Conservation (phyloP, 2,329 filamentous ascomycete species). For the Phyllosticta citribraziliensis region DNA sequence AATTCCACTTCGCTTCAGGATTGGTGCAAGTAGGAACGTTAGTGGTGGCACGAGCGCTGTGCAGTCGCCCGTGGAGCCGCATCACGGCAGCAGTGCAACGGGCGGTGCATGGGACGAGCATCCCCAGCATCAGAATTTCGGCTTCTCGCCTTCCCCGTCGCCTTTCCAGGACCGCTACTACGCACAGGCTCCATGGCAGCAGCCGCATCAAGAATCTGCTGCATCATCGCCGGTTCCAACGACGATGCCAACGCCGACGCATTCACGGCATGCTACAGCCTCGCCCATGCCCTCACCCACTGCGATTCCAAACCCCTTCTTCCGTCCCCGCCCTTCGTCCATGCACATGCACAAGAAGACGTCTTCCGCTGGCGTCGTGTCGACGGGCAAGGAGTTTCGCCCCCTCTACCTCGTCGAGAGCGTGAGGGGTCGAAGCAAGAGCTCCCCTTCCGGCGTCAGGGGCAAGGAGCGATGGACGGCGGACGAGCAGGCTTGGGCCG, state of each 20-base stretch:
- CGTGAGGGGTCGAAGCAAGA: conserved; percentile 28
- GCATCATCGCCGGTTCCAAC: background rate
- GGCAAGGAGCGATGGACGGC: background rate
- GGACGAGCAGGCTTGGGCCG: conserved; percentile 5
- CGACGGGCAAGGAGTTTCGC: conserved; percentile 54
- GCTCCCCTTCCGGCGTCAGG: conserved; percentile 31
- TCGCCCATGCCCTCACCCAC: background rate
- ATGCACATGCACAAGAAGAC: conserved; percentile 35
- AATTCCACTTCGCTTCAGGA: conserved; percentile 3
- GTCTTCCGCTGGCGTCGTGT: conserved; percentile 26
- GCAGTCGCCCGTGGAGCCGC: background rate
- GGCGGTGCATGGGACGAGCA: background rate
- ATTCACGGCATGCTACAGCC: background rate
- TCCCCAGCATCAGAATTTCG: background rate
- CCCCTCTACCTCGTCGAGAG: conserved; percentile 75
- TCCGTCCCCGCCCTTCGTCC: conserved; percentile 6
- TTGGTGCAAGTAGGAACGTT: background rate
- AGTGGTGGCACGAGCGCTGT: background rate
- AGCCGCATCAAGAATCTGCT: background rate
- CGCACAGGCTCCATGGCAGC: background rate
- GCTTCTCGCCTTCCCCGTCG: background rate
- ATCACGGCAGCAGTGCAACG: background rate
- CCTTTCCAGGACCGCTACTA: background rate
- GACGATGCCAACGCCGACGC: background rate
- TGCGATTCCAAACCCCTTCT: conserved; percentile 2